phyloP scores from a whole-genome alignment of 768 basidiomycete species.

The Pholiota conissans region DNA sequence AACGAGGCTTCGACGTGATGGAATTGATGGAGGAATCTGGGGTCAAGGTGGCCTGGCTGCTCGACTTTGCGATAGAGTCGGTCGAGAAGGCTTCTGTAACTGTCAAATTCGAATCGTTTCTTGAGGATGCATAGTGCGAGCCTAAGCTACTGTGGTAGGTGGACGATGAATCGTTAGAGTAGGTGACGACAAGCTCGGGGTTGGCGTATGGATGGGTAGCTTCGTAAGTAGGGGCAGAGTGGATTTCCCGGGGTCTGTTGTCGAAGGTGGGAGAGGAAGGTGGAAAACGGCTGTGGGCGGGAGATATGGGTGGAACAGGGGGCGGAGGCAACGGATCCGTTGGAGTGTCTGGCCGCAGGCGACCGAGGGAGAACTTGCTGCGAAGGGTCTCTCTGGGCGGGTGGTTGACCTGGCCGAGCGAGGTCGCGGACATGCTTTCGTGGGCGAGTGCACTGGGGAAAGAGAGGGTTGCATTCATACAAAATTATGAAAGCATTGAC shows the following conservation, averaged over 20 bases:
- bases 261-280: conserved; percentile 5
- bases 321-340: conserved; percentile 32
- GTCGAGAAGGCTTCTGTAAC: conserved; percentile 42
- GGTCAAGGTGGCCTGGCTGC: conserved; percentile 29
- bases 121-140: conserved; percentile 28
- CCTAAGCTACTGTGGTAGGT: conserved; percentile 25
- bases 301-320: conserved; percentile 19
- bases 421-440: conserved; percentile 58
- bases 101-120: conserved; percentile 54
- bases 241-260: not conserved
- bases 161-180: conserved; percentile 27
- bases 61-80: conserved; percentile 31
- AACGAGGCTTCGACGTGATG: conserved; percentile 25
- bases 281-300: conserved; percentile 4
- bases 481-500: conserved; percentile 2
- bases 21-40: conserved; percentile 36
- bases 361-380: conserved; percentile 45
- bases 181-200: conserved; percentile 57
- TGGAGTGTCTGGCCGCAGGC: conserved; percentile 33
- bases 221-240: conserved; percentile 28
- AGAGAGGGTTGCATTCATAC: conserved; percentile 5
- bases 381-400: conserved; percentile 34
- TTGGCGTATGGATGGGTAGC: conserved; percentile 78
- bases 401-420: conserved; percentile 38
- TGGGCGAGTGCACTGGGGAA: conserved; percentile 54